Evolutionary conservation across 2,329 filamentous ascomycete species (phyloP).

Genomic region (Fusarium fracticaudum): DNA sequence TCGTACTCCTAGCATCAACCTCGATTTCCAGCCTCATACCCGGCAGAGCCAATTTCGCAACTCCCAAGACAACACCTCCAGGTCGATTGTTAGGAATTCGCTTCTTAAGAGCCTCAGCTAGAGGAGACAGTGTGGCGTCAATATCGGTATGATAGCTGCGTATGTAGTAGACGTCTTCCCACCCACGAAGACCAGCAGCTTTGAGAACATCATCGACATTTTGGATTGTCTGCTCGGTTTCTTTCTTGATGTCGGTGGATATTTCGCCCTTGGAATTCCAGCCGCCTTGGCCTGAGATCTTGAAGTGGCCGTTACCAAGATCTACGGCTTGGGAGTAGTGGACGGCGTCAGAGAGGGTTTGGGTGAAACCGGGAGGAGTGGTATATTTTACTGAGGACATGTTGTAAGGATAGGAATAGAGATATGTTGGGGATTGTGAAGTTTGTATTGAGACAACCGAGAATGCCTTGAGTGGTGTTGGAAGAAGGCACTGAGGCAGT

Average conservation of each 20-base stretch:
- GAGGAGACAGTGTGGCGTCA: constrained; percentile 9
- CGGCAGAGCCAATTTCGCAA: constrained; percentile 30
- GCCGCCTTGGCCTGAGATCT: constrained; percentile 40
- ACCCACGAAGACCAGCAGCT: constrained; percentile 34
- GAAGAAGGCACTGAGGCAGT: neutral
- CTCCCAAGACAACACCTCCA: constrained; percentile 1
- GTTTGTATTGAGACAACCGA: too few relatives aligned
- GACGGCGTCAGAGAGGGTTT: constrained; percentile 4
- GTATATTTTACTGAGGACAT: constrained; percentile 20
- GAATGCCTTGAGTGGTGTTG: neutral
- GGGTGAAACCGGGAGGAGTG: constrained; percentile 1
- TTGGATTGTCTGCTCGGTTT: constrained; percentile 32
- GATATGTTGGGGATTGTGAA: neutral
- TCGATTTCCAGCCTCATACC: constrained; percentile 37
- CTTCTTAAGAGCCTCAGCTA: constrained; percentile 15
- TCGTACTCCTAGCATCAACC: constrained; percentile 27
- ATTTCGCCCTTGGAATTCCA: constrained; percentile 31
- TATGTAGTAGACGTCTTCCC: constrained; percentile 44
- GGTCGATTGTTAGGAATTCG: constrained; percentile 25
- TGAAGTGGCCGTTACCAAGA: constrained; percentile 36
- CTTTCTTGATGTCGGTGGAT: constrained; percentile 6
- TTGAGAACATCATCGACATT: constrained; percentile 41
- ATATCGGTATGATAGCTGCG: constrained; percentile 40
- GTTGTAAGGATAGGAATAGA: neutral
- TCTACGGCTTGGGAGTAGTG: constrained; percentile 41